Evolutionary conservation across 108 stramenopile species (phyloP), one percentile per base, ranked within the genome.

Genomic region (Nitzschia sp.): DNA sequence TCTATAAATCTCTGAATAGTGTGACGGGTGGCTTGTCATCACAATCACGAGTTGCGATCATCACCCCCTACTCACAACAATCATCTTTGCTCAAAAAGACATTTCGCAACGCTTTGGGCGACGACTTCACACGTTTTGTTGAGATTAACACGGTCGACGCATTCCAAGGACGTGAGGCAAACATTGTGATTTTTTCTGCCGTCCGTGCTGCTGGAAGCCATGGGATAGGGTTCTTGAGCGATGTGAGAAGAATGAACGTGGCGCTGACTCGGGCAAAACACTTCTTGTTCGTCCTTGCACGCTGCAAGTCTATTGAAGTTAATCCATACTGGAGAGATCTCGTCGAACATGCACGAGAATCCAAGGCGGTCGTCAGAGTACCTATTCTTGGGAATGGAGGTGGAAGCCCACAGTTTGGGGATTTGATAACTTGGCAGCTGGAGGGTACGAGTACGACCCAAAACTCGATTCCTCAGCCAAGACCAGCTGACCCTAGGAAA

Each of bases 231-330:
- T 99, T 99, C 79, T 79, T 99, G 25, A 83, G 85, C 55, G 99
- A 99, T 78, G 97, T 96, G 1, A 75, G 98, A 46, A 87, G 99
- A 21, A 96, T 99, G 90, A 99, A 99, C 66, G 99, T 99, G 1
- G 98, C 97, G 21, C 76, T 99, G 71, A 99, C 99, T 15, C 87
- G 99, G n/a, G 97, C 98, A 22, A 94, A 92, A 46, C 68, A 88
- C 53, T 89, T 92, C 58, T 63, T 95, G 16, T 89, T 95, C 65
- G 79, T 95, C n/a, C 89, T 95, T 64, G 91, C 91, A 9, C 71
- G 86, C 13, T 88, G 87, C 54, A 58, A 81, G 59, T 84, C 80
- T 0, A 91, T 95, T 70, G 61, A 78, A 3, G 88, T 92, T 26
- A 95, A 95, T 69, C 91, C 94, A 23, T 92, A 92, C 60, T 95